Evolutionary conservation across 73 alveolate species (phyloP).

Genomic region (Durusdinium trenchii): DNA sequence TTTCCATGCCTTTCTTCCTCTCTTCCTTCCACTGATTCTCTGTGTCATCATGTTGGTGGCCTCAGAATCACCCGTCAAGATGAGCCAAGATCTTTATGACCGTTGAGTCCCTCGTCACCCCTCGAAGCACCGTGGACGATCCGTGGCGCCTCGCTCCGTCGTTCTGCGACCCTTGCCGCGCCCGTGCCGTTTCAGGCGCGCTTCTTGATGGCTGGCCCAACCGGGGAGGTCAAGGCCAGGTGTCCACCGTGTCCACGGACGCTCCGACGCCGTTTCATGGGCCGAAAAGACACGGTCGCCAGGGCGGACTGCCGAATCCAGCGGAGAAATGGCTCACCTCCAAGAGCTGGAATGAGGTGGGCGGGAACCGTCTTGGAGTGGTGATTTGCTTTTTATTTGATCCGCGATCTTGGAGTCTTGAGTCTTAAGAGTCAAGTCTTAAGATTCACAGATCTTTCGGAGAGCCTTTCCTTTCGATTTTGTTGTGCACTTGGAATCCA

Average conservation of each 20-base stretch:
- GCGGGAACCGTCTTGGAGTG: not conserved
- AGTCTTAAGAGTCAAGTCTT: not conserved
- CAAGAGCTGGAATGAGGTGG: conserved; percentile 91
- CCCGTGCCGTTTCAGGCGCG: conserved; percentile 86
- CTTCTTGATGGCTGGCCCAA: conserved; percentile 98
- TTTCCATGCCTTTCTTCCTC: too few relatives aligned
- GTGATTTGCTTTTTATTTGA: not conserved
- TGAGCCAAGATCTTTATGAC: too few relatives aligned
- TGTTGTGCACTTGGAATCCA: too few relatives aligned
- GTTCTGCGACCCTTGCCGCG: not conserved
- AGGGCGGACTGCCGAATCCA: conserved; percentile 94
- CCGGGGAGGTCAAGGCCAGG: conserved; percentile 97
- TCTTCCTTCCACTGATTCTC: too few relatives aligned
- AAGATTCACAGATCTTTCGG: not conserved
- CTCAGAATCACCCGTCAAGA: too few relatives aligned
- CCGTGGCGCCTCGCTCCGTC: not conserved
- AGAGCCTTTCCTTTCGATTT: too few relatives aligned
- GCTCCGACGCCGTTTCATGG: not conserved
- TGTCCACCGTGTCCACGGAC: not conserved
- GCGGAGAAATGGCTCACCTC: conserved; percentile 77
- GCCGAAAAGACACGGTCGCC: not conserved
- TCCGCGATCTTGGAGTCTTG: too few relatives aligned
- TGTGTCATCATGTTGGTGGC: too few relatives aligned
- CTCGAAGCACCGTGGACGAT: not conserved
- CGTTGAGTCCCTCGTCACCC: not conserved